Base-by-base conservation (phyloP, 2,329 filamentous ascomycete genomes). In the Pleomassaria siparia region DNA sequence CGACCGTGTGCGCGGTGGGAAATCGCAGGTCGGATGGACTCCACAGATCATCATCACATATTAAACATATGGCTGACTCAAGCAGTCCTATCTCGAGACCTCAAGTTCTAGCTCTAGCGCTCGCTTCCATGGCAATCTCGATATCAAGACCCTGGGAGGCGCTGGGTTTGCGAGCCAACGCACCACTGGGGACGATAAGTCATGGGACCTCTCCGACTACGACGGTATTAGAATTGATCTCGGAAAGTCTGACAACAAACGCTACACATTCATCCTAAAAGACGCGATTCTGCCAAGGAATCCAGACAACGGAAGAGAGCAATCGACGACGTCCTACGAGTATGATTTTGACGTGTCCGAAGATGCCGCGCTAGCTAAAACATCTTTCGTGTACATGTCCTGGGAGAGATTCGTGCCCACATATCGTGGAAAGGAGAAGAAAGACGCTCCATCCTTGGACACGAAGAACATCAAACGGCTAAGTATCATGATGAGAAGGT, bases 401-500 rank as follows among this genome's bases (percentile, higher is more conserved):
- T 92, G 87, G 84, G 67, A 67, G 11, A 77, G 80, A 20, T 82
- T 95, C 53, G 82, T 81, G 63, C 74, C 88, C 1, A 92, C 86
- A 1, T 94, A 90, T 69, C 77, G 89, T 3, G 89, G 89, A 0
- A 81, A 79, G 59, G 77, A 84, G 51, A 79, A 81, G 63, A 71
- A 79, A 15, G 83, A 87, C 69, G 81, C 81, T 0, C 67, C 76
- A 47, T 76, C 79, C 4, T 66, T 94, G 56, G 75, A 90, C 57
- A 60, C 80, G 53, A 75, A 74, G 40, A 74, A 75, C 35, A 75
- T 94, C 30, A 86, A 81, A 70, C 77, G 87, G 39, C 74, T 92
- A 24, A 85, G 84, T 42, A 76, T 94, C 49, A 91, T 94, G 89
- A 87, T 88, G 77, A 75, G 89, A 66, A 94, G 89, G 88, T 89